Percentiles rank a stretch among this genome's conserved stretches.
Conservation (phyloP, 345 rosid genomes). For the Citrus reticulata region DNA sequence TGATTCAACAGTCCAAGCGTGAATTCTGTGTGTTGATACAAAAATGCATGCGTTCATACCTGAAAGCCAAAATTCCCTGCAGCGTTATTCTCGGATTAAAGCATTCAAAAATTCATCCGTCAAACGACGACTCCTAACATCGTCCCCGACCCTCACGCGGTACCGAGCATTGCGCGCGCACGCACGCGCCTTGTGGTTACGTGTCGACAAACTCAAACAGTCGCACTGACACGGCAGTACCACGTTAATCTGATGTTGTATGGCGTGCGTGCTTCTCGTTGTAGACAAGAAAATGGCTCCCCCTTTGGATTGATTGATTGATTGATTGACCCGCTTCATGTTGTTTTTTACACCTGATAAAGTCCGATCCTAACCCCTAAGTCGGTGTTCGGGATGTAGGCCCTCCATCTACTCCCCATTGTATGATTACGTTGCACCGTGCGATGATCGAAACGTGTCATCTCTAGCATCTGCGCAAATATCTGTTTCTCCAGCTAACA, state of each 20-base stretch:
- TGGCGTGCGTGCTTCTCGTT: neutral
- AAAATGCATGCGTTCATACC: too few species aligned
- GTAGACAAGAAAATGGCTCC: neutral
- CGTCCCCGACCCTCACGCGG: too few species aligned
- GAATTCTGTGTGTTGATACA: neutral
- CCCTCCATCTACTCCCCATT: neutral
- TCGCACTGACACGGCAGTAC: neutral
- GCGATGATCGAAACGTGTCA: neutral
- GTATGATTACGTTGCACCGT: neutral
- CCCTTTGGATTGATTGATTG: neutral
- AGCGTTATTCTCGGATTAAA: neutral
- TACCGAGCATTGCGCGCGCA: too few species aligned
- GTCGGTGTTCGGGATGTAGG: too few species aligned
- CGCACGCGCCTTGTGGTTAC: neutral
- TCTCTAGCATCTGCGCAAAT: neutral
- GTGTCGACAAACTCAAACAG: neutral
- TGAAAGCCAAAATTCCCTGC: too few species aligned
- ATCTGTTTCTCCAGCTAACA: neutral
- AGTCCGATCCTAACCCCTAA: fast-evolving
- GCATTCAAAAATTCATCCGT: neutral
- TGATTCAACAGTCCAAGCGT: neutral
- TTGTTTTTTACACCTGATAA: too few species aligned
- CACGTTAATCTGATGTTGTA: too few species aligned
- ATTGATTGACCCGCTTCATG: neutral
- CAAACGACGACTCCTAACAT: neutral